A percentile compares a stretch with the other conserved stretches of the same genome.
These are phyloP conservation scores for Penicillium bialowiezense DNA, from an alignment of 495 filamentous ascomycete species.

Conservation along the genomic window DNA sequence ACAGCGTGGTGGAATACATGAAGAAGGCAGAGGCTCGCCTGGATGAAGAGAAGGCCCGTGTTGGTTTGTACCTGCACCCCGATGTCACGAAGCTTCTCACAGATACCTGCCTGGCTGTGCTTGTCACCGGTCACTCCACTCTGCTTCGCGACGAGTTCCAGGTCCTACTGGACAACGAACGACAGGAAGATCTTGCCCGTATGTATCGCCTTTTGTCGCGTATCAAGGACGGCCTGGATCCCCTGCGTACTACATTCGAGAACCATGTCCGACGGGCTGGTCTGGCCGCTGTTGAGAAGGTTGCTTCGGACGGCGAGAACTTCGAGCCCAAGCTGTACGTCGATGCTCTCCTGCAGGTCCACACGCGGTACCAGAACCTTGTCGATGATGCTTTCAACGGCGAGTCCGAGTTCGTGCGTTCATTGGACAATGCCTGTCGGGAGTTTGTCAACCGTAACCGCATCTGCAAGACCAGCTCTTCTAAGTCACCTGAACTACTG, in stretches of 20 bases:
- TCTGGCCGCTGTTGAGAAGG: constrained; percentile 82
- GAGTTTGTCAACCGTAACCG: constrained; percentile 98
- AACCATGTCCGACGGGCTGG: constrained; percentile 89
- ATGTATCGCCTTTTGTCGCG: constrained; percentile 94
- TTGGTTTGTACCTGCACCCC: constrained; percentile 83
- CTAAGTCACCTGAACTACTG: constrained; percentile 88
- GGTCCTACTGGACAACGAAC: constrained; percentile 88
- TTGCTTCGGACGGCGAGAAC: constrained; percentile 82
- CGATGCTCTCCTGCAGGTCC: constrained; percentile 89
- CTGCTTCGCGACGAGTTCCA: constrained; percentile 95
- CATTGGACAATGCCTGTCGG: constrained; percentile 93
- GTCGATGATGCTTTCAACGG: constrained; percentile 92
- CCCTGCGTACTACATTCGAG: constrained; percentile 84
- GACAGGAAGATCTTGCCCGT: constrained; percentile 88
- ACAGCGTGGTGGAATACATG: constrained; percentile 99
- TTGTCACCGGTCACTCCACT: constrained; percentile 82
- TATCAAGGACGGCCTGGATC: constrained; percentile 90
- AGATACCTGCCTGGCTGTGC: constrained; percentile 80
- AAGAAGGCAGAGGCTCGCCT: constrained; percentile 96
- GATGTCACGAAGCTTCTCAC: constrained; percentile 84
- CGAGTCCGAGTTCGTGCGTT: constrained; percentile 95
- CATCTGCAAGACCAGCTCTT: constrained; percentile 87
- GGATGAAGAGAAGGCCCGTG: constrained; percentile 90
- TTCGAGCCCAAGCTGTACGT: constrained; percentile 97
- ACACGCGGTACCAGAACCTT: constrained; percentile 85